Evolutionary conservation across 306 rosid species (phyloP), one percentile per base, ranked within the genome.

Genomic region (Vicia faba): DNA sequence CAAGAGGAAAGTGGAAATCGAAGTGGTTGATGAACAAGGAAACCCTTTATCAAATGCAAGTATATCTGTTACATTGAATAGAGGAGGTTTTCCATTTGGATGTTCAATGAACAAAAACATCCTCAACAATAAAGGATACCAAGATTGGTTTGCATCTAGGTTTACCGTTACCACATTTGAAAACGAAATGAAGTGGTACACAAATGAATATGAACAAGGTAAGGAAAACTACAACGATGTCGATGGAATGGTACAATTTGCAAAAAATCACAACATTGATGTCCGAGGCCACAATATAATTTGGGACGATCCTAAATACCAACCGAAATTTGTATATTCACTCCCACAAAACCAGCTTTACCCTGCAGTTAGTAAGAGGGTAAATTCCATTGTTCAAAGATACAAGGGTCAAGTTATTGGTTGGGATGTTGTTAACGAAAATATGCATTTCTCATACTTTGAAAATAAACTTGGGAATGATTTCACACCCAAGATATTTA

Each of bases 361-460:
- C 2, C 1, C 1, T 4, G 92, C 92, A 2, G 80, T 66, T 3
- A 4, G 6, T 10, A 77, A 15, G 39, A 84, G 96, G 67, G 39
- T 85, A 6, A 19, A 18, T 8, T 87, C 95, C 0, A 2, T 87
- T 43, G 61, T 89, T 75, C 33, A 77, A 3, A 81, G 76, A 68
- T 92, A 89, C 69, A 77, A 39, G 33, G 96, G 87, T 11, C 73
- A 83, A 64, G 46, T 92, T 20, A 80, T 85, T 59, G 85, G 67
- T 7, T 92, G 92, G 98, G 98, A 92, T 72, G 95, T 89, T 64
- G 84, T 78, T 0, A 92, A 92, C 61, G 98, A 92, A 57, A 82
- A 89, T 63, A 5, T 92, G 19, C 96, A 89, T 61, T 66, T 72
- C 6, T 31, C 75, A 1, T 87, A 82, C 69, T 92, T 86, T 1